Conservation (phyloP, 306 rosid species). For the Citrullus mucosospermus region DNA sequence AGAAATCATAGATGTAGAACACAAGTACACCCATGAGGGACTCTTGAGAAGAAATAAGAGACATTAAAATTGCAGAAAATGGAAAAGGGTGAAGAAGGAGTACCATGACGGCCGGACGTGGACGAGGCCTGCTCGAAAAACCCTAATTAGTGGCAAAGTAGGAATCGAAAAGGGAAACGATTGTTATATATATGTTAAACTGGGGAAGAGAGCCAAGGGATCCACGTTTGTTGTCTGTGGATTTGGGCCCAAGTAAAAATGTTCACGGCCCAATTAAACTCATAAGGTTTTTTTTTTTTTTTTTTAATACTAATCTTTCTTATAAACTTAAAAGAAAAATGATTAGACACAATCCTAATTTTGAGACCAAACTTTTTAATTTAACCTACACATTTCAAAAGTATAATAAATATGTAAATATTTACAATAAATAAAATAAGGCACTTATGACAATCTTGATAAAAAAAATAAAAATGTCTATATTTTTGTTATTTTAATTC, state of each 20-base stretch:
- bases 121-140: neutral
- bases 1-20: neutral
- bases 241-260: neutral
- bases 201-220: neutral
- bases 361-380: no score
- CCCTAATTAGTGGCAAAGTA: neutral
- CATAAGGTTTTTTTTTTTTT: no score
- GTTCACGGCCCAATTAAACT: neutral
- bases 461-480: no score
- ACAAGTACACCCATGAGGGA: neutral
- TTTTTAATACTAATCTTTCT: no score
- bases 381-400: no score
- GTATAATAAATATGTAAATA: no score
- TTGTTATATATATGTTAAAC: neutral
- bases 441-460: no score
- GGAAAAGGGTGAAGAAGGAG: neutral
- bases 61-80: neutral
- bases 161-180: neutral
- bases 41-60: neutral
- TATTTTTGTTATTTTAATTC: no score
- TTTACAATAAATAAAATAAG: no score
- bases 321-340: no score
- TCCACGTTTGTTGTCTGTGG: neutral
- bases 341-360: no score
- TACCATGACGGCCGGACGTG: conserved; percentile 3